Conservation (phyloP, 176 grass and related monocot species). For the Oryza officinalis region DNA sequence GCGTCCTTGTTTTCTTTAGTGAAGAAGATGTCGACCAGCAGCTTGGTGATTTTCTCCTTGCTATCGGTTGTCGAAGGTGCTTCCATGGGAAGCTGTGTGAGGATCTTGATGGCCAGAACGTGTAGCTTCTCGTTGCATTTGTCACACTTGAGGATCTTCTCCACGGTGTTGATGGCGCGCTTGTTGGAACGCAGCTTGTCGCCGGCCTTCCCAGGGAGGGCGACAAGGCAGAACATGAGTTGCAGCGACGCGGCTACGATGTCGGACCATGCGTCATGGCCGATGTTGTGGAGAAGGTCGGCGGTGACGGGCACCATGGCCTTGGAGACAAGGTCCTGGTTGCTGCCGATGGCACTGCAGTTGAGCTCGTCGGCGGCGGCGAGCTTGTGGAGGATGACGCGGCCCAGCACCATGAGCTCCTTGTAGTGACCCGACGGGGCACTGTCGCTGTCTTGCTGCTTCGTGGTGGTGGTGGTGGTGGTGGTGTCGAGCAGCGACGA, state of each 20-base stretch:
- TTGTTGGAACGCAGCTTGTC: neutral
- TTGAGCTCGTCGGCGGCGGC: neutral
- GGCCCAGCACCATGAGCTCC: neutral
- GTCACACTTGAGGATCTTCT: neutral
- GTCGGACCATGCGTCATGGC: neutral
- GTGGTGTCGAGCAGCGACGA: too few species aligned
- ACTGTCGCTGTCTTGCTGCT: too few species aligned
- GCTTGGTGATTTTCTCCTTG: neutral
- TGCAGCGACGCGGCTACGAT: neutral
- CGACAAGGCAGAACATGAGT: neutral
- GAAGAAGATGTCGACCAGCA: neutral
- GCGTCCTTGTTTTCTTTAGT: neutral
- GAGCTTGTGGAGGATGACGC: neutral
- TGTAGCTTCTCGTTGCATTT: rapidly evolving
- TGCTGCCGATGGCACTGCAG: neutral
- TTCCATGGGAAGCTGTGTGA: neutral
- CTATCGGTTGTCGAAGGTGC: too few species aligned
- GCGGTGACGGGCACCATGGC: neutral
- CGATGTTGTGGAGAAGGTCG: neutral
- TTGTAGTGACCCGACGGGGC: too few species aligned
- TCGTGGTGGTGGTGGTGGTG: too few species aligned
- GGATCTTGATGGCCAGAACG: neutral
- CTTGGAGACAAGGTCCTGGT: neutral
- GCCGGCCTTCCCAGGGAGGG: neutral
- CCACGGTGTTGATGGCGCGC: neutral